phyloP scores from a whole-genome alignment of 2,329 filamentous ascomycete species.

The Xylariales sp. region DNA sequence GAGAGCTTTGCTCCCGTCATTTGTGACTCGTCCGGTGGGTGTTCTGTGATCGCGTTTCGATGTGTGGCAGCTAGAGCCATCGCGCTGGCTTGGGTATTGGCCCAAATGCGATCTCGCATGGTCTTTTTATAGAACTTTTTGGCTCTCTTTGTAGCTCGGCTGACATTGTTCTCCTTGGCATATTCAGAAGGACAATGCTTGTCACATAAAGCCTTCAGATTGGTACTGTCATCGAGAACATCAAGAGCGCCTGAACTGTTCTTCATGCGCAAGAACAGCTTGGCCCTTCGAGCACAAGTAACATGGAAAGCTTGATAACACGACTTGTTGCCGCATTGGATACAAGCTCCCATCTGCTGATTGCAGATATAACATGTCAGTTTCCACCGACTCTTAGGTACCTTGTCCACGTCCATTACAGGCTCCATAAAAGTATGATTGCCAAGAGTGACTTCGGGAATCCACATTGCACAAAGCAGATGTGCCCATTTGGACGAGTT shows the following conservation, averaged over 20 bases:
- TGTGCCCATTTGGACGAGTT: constrained; percentile 96
- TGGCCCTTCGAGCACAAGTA: constrained; percentile 85
- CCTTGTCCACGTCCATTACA: constrained; percentile 96
- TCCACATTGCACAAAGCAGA: constrained; percentile 96
- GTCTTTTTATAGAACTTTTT: constrained; percentile 85
- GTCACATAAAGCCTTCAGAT: constrained; percentile 93
- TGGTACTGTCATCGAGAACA: constrained; percentile 71
- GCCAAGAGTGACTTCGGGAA: constrained; percentile 91
- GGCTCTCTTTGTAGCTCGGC: constrained; percentile 73
- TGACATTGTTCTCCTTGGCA: constrained; percentile 78
- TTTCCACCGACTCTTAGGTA: constrained; percentile 91
- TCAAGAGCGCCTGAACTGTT: constrained; percentile 75
- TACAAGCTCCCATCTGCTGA: constrained; percentile 96
- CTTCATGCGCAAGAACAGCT: constrained; percentile 94
- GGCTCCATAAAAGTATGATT: constrained; percentile 98
- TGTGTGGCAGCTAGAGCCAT: constrained; percentile 74
- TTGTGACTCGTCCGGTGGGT: constrained; percentile 75
- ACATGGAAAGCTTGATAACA: constrained; percentile 98
- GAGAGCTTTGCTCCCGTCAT: constrained; percentile 80
- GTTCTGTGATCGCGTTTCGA: constrained; percentile 58
- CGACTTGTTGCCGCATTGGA: constrained; percentile 95
- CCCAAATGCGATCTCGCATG: constrained; percentile 89
- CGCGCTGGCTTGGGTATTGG: constrained; percentile 81
- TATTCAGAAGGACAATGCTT: constrained; percentile 91
- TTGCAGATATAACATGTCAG: constrained; percentile 94